Base-by-base conservation (phyloP, 768 basidiomycete species). In the Calocybe indica region DNA sequence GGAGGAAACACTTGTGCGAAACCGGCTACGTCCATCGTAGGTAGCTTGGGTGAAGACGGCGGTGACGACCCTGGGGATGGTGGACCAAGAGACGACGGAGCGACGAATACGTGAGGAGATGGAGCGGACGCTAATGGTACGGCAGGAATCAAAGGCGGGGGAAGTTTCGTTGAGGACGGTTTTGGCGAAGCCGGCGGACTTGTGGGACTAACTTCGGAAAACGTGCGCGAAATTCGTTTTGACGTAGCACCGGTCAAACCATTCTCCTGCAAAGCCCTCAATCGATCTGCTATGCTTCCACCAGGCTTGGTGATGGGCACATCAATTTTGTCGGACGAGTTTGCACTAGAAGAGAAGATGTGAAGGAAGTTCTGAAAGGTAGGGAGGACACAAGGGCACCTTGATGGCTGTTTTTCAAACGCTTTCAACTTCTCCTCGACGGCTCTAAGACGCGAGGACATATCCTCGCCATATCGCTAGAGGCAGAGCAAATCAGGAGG, bases 241-340 rank as follows among this genome's bases (percentile, higher is more conserved):
- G 75, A 64, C 11, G 74, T 68, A 28, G 74, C 71, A 12, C 82
- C 73, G 8, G 74, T 69, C 58, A 93, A 64, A 1, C 92, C 92
- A 40, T 78, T 82, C 50, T 79, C 80, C 59, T 84, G 76, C 13
- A 95, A 66, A 11, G 85, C 80, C 54, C 76, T 80, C 66, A 92
- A 75, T 43, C 92, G 79, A 67, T 92, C 91, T 22, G 86, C 85
- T 49, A 95, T 89, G 43, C 80, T 83, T 5, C 73, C 80, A n/a
- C 81, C 83, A 2, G 76, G 56, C 50, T 73, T 73, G 45, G 55
- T 64, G 37, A 70, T 68, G 11, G 73, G 62, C 34, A 66, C 74
- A 49, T 71, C 66, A n/a, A 47, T 39, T 35, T n/a, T 45, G 38
- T 42, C 52, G 47, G 36, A 43, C 50, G 43, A 63, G 61, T 35